Evolutionary conservation across 352 stramenopile species (phyloP), one percentile per base, ranked within the genome.

Genomic region (Phytophthora macrochlamydospora): DNA sequence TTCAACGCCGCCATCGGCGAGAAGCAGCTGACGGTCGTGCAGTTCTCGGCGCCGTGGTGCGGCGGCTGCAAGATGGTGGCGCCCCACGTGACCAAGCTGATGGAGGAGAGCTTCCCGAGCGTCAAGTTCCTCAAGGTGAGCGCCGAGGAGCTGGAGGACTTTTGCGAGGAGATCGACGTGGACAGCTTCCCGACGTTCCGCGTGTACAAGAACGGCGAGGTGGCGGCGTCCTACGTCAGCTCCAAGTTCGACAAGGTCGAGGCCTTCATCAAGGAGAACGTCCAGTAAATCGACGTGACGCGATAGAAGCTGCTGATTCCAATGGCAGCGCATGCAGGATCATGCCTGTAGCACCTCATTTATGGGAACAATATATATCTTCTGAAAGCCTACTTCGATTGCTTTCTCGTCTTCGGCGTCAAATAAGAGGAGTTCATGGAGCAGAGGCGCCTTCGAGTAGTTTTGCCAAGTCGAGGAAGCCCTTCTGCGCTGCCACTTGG

Each of bases 211-310:
- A 74, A 81, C 44, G 79, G 79, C 58, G 69, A 91, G 61, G 56
- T 92, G 38, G 52, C 85, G 2, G 77, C 70, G 30, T 84, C 89
- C 31, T 94, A 94, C 74, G 83, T 82, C 57, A 84, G 86, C 73
- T 90, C 83, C 69, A 92, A 92, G 74, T 73, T 78, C 51, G 86
- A 94, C 43, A 92, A 94, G 73, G 79, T 92, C 33, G 85, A 92
- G 63, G 71, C 89, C 59, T 89, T 94, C 59, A 81, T 92, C 60
- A 81, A 78, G 44, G 69, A 81, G 62, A 72, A 87, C 52, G 65
- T 42, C 4, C 30, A 78, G 44, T 75, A 72, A 66, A 45, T 18
- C 2, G 46, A 24, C 43, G 12, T 29, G 43, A 46, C 40, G 5
- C 18, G 43, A 29, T 49, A 49, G 43, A 49, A 49, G 9, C 35